phyloP scores from a whole-genome alignment of 306 rosid genomes.

The Trifolium subterraneum region DNA sequence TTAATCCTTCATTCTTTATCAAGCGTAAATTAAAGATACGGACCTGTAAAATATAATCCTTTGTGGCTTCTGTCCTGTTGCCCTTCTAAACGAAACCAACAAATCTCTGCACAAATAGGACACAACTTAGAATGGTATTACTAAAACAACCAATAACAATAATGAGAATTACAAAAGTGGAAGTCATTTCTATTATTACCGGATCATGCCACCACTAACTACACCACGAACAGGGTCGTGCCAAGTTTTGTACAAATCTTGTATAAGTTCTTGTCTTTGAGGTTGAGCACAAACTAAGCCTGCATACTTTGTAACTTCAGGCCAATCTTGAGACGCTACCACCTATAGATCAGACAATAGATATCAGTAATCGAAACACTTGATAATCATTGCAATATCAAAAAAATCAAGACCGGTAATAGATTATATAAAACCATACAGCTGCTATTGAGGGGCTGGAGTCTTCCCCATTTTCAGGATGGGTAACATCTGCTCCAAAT shows the following conservation, averaged over 20 bases:
- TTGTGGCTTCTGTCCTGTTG: slow-evolving; percentile 90
- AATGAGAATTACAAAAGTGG: background rate
- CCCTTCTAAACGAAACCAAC: slow-evolving; percentile 86
- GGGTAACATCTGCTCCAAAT: slow-evolving; percentile 98
- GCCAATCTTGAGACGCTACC: slow-evolving; percentile 99
- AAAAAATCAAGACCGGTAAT: background rate
- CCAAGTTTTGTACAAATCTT: slow-evolving; percentile 90
- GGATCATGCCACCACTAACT: slow-evolving; percentile 89
- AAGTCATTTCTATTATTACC: slow-evolving; percentile 48
- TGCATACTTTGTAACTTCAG: slow-evolving; percentile 92
- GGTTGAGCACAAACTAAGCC: slow-evolving; percentile 96
- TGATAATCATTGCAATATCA: background rate
- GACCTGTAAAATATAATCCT: slow-evolving; percentile 92
- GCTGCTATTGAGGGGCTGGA: slow-evolving; percentile 98
- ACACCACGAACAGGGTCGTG: slow-evolving; percentile 88
- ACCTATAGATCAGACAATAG: slow-evolving; percentile 60
- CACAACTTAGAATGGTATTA: slow-evolving; percentile 16
- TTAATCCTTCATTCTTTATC: background rate
- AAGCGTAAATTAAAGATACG: slow-evolving; percentile 30
- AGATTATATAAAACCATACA: slow-evolving; percentile 51
- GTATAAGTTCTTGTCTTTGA: slow-evolving; percentile 94
- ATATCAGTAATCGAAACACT: slow-evolving; percentile 40
- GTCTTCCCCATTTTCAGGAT: slow-evolving; percentile 97
- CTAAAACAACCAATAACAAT: too few relatives aligned
- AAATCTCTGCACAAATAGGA: slow-evolving; percentile 70